Evolutionary conservation across 805 yeast species (phyloP), one percentile per base, ranked within the genome.

Genomic region (Candida mattraensis): DNA sequence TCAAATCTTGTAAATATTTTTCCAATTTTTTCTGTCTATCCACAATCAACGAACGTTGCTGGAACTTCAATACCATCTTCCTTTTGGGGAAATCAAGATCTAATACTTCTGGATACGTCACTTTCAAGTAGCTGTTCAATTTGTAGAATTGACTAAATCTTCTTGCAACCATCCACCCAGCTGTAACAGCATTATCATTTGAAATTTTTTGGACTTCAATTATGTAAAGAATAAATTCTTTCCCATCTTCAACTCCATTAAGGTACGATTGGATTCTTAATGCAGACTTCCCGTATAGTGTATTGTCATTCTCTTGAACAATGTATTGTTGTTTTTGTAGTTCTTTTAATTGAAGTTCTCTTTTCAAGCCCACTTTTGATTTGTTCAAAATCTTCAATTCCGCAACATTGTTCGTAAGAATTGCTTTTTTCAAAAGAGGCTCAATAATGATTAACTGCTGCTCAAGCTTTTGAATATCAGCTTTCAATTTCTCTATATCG

Each of bases 111-210:
- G 78, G 71, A 47, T 78, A 81, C 28, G 61, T 65, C 3, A 58
- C 56, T 38, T 70, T 75, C 47, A 89, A 61, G 43, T 83, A 78
- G 42, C 76, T 77, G 53, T 89, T 79, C 21, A 89, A 64, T 43
- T 72, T 75, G 59, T 70, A 79, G 57, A 89, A 89, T 53, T 91
- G 96, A 48, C 85, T 85, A 53, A 80, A 89, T 39, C 98, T 67
- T 47, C 96, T 65, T 0, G 95, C 91, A n/a, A 88, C 84, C 35
- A 86, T 78, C 97, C 97, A 91, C 0, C 87, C 83, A 0, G 89
- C 87, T 2, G 75, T 66, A 5, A 71, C 69, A 6, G 63, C 55
- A 3, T 74, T 39, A 5, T 53, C 53, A 0, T 39, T 42, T 1
- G 56, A 50, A 7, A 51, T 63, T 54, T 79, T 81, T 35, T 78